Conservation (phyloP, 345 rosid species). For the Erysimum cheiranthoides region DNA sequence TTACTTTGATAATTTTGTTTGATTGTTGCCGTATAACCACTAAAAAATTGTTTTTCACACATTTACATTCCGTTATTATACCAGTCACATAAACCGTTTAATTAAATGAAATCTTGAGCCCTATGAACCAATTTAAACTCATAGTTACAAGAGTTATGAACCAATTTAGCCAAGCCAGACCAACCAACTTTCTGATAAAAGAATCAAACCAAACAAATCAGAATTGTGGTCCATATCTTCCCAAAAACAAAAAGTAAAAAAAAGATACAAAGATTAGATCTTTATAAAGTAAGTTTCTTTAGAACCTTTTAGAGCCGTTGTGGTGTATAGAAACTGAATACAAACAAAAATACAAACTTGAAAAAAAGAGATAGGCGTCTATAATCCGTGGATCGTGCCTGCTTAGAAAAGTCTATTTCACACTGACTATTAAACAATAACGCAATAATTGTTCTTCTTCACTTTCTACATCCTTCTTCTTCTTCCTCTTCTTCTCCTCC, state of each 20-base stretch:
- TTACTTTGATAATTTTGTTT: no score
- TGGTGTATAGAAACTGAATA: conserved; percentile 26
- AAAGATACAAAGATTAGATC: neutral
- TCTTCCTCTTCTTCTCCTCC: neutral
- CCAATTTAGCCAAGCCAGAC: neutral
- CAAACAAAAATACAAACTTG: conserved; percentile 35
- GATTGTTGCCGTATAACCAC: no score
- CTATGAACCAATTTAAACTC: no score
- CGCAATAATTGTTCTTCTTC: conserved; percentile 39
- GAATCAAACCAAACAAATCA: conserved; percentile 16
- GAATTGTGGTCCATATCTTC: conserved; percentile 26
- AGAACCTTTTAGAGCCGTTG: conserved; percentile 43
- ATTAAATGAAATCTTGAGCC: no score
- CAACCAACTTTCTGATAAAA: neutral
- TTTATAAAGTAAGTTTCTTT: conserved; percentile 27
- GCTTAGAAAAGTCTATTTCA: conserved; percentile 46
- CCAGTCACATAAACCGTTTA: neutral
- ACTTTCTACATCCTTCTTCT: conserved; percentile 31
- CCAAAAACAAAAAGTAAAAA: conserved; percentile 1
- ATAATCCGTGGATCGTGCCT: conserved; percentile 44
- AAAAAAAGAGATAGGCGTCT: conserved; percentile 42
- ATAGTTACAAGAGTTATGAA: neutral
- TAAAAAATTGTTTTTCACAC: no score
- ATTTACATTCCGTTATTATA: neutral
- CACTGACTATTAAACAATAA: conserved; percentile 25